phyloP scores from a whole-genome alignment of 129 eudicot species.

The Helichrysum umbraculigerum region DNA sequence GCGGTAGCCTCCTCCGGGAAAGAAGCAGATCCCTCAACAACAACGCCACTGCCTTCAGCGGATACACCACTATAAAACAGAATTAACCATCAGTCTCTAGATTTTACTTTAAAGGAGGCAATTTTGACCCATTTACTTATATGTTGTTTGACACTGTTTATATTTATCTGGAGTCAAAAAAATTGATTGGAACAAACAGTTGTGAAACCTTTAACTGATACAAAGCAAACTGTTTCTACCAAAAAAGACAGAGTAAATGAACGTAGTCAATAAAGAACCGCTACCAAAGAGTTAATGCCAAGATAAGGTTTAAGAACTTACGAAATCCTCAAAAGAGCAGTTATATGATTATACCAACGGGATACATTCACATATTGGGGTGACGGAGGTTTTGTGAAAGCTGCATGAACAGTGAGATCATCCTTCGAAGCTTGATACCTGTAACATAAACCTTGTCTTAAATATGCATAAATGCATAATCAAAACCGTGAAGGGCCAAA shows the following conservation, averaged over 20 bases:
- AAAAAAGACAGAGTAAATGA: neutral
- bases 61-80: slow-evolving; percentile 68
- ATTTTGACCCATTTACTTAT: neutral
- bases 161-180: neutral
- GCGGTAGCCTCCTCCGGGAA: slow-evolving; percentile 47
- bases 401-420: slow-evolving; percentile 73
- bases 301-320: slow-evolving; percentile 34
- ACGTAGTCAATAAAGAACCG: neutral
- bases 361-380: slow-evolving; percentile 66
- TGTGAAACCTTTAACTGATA: neutral
- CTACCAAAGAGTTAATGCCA: neutral
- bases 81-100: neutral
- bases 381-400: slow-evolving; percentile 68
- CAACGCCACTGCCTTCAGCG: slow-evolving; percentile 84
- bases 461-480: slow-evolving; percentile 1
- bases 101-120: neutral
- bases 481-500: neutral
- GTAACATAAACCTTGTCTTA: neutral
- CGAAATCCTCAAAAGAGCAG: slow-evolving; percentile 86
- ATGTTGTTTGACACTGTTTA: neutral
- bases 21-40: slow-evolving; percentile 65
- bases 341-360: slow-evolving; percentile 88
- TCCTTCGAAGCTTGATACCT: slow-evolving; percentile 97
- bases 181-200: neutral
- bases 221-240: neutral